Conservation (phyloP, 2,329 filamentous ascomycete species). For the Akanthomyces uredinophilus region DNA sequence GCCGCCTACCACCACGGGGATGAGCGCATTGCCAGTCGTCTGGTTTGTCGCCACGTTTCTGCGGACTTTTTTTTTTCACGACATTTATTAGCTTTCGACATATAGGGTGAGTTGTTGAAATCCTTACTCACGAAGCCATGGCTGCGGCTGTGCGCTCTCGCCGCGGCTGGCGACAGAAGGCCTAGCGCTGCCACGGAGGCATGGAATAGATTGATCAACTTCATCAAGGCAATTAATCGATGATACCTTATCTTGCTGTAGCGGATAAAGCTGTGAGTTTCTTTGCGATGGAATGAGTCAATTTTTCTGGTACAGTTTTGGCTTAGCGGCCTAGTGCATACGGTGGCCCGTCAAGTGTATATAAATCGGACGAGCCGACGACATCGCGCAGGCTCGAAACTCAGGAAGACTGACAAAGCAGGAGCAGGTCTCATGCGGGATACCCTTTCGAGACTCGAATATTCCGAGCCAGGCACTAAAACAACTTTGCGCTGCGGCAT, state of each 20-base stretch:
- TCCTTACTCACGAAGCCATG: neutral
- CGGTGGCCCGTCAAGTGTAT: neutral
- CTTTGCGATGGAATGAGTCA: neutral
- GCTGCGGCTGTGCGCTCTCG: neutral
- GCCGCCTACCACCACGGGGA: conserved; percentile 34
- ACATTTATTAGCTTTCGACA: neutral
- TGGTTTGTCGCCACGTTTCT: neutral
- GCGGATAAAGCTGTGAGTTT: too few relatives aligned
- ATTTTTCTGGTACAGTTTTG: neutral
- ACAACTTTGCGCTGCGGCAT: neutral
- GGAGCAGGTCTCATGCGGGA: neutral
- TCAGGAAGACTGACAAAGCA: neutral
- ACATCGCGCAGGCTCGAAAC: neutral
- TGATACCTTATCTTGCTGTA: neutral
- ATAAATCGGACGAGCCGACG: neutral
- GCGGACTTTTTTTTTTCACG: neutral
- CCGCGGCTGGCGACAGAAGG: neutral
- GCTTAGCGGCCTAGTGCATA: neutral
- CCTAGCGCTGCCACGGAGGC: neutral
- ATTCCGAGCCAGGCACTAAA: neutral
- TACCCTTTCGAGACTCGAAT: neutral
- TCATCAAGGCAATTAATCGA: neutral
- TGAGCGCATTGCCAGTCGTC: conserved; percentile 18
- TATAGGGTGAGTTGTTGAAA: neutral
- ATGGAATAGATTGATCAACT: neutral